Conservation (phyloP, 345 rosid genomes). For the Combretum micranthum region DNA sequence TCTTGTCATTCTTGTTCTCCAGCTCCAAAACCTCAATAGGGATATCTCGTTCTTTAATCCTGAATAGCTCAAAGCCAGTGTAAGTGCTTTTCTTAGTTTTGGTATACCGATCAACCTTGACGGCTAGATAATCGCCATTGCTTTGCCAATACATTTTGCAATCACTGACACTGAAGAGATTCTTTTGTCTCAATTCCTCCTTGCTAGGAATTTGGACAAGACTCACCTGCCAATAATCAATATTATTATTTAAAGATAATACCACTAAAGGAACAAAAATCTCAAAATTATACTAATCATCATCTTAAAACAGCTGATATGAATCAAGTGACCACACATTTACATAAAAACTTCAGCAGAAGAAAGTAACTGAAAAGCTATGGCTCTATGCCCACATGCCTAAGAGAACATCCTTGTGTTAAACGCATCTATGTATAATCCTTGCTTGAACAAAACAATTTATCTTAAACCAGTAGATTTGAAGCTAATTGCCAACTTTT, state of each 20-base stretch:
- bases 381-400: no score
- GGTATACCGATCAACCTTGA: constrained; percentile 87
- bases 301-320: no score
- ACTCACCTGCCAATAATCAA: constrained; percentile 43
- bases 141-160: constrained; percentile 99
- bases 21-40: constrained; percentile 98
- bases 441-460: no score
- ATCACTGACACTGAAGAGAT: constrained; percentile 88
- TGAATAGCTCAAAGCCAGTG: constrained; percentile 94
- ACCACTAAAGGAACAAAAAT: background rate
- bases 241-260: background rate
- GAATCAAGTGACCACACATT: no score
- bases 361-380: no score
- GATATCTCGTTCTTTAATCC: constrained; percentile 89
- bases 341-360: no score
- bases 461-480: no score
- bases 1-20: constrained; percentile 93
- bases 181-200: constrained; percentile 87
- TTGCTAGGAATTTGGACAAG: constrained; percentile 88
- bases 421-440: no score
- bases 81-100: constrained; percentile 94
- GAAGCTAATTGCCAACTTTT: no score
- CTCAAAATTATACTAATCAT: no score
- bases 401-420: no score
- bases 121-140: constrained; percentile 93